These are phyloP conservation scores for Gracilaria gracilis DNA, from an alignment of 23 red algal species.

Conservation along the genomic window DNA sequence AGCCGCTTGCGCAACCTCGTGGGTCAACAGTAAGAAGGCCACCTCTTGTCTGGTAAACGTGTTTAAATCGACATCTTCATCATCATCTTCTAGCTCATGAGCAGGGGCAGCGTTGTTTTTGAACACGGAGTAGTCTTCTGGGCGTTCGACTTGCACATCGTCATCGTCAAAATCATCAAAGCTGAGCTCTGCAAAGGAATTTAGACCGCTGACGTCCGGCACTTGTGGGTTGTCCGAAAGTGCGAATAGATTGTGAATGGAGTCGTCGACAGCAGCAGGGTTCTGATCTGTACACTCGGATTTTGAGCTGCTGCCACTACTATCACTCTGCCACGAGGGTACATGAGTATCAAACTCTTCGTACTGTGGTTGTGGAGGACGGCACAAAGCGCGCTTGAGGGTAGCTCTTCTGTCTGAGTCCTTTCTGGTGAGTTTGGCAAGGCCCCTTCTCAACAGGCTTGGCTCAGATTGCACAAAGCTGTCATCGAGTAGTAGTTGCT, in stretches of 20 bases:
- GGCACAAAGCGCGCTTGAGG: neutral
- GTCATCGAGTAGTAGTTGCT: slow-evolving; percentile 10
- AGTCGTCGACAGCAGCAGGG: neutral
- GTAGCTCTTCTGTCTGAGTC: slow-evolving; percentile 26
- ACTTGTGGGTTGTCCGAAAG: slow-evolving; percentile 49
- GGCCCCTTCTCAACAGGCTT: slow-evolving; percentile 9
- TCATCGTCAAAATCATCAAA: slow-evolving; percentile 24
- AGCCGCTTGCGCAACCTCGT: slow-evolving; percentile 54
- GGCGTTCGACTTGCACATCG: slow-evolving; percentile 15
- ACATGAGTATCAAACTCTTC: neutral
- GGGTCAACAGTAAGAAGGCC: slow-evolving; percentile 51
- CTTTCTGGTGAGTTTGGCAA: slow-evolving; percentile 22
- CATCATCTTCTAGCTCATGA: neutral
- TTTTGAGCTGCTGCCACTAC: slow-evolving; percentile 14
- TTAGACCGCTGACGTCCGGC: slow-evolving; percentile 59
- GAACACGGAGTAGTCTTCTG: neutral
- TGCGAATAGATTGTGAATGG: slow-evolving; percentile 1
- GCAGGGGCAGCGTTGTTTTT: neutral
- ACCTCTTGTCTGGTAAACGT: slow-evolving; percentile 54
- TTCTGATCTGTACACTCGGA: neutral
- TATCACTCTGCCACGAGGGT: neutral
- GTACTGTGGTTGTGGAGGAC: neutral
- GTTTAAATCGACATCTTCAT: slow-evolving; percentile 8
- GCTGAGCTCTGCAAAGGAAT: slow-evolving; percentile 17
- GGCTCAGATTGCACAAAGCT: slow-evolving; percentile 24